A percentile compares a stretch with the other conserved stretches of the same genome.
Conservation (phyloP, 192 early-diverging fungal genomes). For the Gigaspora rosea region DNA sequence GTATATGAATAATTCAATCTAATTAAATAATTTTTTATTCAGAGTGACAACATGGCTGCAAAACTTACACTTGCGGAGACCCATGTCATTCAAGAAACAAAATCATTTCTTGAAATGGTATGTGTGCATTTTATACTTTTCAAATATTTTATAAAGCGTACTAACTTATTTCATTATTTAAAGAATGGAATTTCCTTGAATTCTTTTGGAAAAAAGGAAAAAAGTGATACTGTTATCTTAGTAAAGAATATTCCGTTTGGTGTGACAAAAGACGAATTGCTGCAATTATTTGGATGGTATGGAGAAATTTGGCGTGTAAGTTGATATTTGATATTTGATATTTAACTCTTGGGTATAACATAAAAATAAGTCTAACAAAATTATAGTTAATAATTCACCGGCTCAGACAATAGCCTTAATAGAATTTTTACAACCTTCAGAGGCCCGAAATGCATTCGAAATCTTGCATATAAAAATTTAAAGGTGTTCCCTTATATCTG, state of each 20-base stretch:
- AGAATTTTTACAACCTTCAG: constrained; percentile 87
- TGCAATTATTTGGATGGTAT: constrained; percentile 79
- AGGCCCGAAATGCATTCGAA: constrained; percentile 87
- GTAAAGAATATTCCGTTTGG: constrained; percentile 93
- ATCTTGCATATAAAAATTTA: constrained; percentile 90
- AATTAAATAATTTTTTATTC: constrained; percentile 18
- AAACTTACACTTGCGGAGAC: constrained; percentile 97
- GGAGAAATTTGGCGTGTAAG: constrained; percentile 85
- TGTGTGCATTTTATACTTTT: neutral
- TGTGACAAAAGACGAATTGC: constrained; percentile 81
- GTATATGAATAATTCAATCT: constrained; percentile 4
- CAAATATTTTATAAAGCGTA: neutral
- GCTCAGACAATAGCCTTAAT: constrained; percentile 92
- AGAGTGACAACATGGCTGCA: constrained; percentile 90
- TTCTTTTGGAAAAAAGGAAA: constrained; percentile 74
- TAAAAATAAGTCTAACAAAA: neutral
- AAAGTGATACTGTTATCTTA: constrained; percentile 88
- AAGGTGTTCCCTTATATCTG: constrained; percentile 87
- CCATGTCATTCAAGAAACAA: constrained; percentile 92
- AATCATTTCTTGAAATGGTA: constrained; percentile 79
- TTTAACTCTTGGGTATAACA: neutral
- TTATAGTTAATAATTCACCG: constrained; percentile 75
- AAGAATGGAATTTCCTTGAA: constrained; percentile 78
- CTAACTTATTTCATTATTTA: neutral
- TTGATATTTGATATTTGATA: neutral